Conservation (phyloP, 1,139 yeast species). For the Yamadazyma oceani region DNA sequence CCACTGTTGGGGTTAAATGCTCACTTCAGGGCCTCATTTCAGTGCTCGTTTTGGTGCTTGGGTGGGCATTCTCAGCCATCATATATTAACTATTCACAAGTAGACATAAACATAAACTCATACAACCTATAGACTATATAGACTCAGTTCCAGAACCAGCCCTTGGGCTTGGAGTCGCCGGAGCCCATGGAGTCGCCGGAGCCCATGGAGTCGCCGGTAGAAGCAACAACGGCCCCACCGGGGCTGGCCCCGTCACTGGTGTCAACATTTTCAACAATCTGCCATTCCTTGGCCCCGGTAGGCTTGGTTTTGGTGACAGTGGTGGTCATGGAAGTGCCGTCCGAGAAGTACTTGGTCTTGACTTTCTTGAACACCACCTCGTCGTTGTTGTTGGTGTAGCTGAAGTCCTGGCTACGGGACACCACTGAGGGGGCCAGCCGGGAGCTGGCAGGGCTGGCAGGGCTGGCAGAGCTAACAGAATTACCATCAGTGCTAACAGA, state of each 20-base stretch:
- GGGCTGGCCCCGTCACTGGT: too few relatives aligned
- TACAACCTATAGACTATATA: not conserved
- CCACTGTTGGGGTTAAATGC: not conserved
- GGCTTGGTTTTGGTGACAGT: conserved; percentile 42
- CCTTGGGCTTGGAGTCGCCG: conserved; percentile 11
- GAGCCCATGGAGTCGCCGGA: too few relatives aligned
- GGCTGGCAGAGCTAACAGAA: not conserved
- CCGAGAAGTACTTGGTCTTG: conserved; percentile 56
- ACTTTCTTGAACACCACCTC: conserved; percentile 53
- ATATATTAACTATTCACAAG: conserved; percentile 2
- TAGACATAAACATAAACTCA: not conserved
- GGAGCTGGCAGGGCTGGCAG: conserved; percentile 11
- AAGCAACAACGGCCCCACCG: too few relatives aligned
- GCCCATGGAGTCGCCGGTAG: too few relatives aligned
- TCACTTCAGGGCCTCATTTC: too few relatives aligned
- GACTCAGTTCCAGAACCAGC: conserved; percentile 24
- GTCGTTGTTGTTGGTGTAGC: conserved; percentile 47
- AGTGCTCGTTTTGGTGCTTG: too few relatives aligned
- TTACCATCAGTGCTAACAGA: too few relatives aligned
- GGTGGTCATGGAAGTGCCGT: conserved; percentile 57
- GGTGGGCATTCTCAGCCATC: too few relatives aligned
- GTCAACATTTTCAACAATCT: conserved; percentile 23
- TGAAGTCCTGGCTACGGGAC: conserved; percentile 50
- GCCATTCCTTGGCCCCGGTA: conserved; percentile 34
- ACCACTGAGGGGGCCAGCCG: conserved; percentile 28